Evolutionary conservation across 1,284 basidiomycete genomes (phyloP).

Genomic region (Farysia itapuensis): DNA sequence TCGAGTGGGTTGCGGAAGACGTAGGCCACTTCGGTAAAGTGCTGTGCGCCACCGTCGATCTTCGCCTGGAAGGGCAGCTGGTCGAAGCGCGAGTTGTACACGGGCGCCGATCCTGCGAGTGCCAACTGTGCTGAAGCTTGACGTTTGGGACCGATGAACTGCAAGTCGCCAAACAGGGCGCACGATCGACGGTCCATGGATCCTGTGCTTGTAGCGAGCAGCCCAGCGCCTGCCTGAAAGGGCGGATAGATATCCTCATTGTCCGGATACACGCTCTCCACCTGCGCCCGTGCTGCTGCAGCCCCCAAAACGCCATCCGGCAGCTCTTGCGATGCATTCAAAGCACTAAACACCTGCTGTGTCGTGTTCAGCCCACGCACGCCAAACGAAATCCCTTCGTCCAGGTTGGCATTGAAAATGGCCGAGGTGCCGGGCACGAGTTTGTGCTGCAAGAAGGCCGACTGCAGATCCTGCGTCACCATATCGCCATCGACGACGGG

Average conservation of each 20-base stretch:
- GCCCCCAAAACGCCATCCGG: constrained; percentile 6
- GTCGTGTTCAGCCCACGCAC: constrained; percentile 17
- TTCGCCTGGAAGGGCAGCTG: constrained; percentile 29
- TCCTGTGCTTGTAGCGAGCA: constrained; percentile 4
- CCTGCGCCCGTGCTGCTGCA: background rate
- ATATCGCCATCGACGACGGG: constrained; percentile 23
- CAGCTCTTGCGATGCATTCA: constrained; percentile 2
- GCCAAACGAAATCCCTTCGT: constrained; percentile 29
- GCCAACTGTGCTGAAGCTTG: constrained; percentile 4
- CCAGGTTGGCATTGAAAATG: constrained; percentile 12
- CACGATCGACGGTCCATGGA: constrained; percentile 15
- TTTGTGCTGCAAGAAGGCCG: constrained; percentile 8
- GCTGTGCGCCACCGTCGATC: constrained; percentile 24
- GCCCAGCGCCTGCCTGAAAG: constrained; percentile 18
- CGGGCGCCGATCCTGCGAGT: background rate
- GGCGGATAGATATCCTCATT: constrained; percentile 26
- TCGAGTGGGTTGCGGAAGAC: constrained; percentile 40
- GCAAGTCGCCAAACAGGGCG: constrained; percentile 21
- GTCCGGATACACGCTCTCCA: constrained; percentile 15
- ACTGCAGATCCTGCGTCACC: constrained; percentile 16
- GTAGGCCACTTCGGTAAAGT: constrained; percentile 39
- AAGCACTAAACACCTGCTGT: constrained; percentile 6
- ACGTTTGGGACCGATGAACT: constrained; percentile 10
- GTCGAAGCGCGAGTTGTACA: constrained; percentile 43
- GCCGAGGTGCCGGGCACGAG: constrained; percentile 7